Base-by-base conservation (phyloP, 2,329 filamentous ascomycete species). In the Thermothelomyces thermophilus region DNA sequence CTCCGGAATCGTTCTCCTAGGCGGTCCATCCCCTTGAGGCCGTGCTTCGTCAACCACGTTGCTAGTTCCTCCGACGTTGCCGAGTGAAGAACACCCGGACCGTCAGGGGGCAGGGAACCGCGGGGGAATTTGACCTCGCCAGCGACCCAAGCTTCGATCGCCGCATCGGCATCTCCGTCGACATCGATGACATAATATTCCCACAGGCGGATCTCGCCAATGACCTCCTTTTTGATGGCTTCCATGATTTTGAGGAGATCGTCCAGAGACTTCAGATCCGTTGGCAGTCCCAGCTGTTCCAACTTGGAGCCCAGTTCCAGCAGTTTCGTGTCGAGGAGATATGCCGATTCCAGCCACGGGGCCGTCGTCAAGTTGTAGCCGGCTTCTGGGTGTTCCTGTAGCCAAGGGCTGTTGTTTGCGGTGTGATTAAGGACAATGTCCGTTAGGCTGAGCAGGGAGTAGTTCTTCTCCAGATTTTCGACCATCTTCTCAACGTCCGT, bases 381-480 rank as follows among this genome's bases (percentile, higher is more conserved):
- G 39, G 90, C 86, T 60, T 98, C 93, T 0, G 94, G 93, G 63
- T 98, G 91, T 53, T 94, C 86, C 64, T 94, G 77, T 10, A 98
- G 77, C 93, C 93, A 98, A 61, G 85, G 80, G 68, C 87, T 94
- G 70, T 97, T 97, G 72, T 96, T 81, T 6, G 93, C 91, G 3
- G 93, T 98, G 70, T 98, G 93, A 64, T 98, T 98, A 74, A 93
- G 90, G 39, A 98, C 94, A 54, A 98, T 91, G 66, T 98, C 93
- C 1, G 91, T 96, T 71, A 98, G 70, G 54, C 87, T 89, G 50
- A 98, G 75, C 47, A 98, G 73, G 2, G 87, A 87, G 66, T 94
- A 83, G 46, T 95, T 83, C 45, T 83, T 76, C 68, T 96, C 87
- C 76, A 98, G 85, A 63, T 80, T 90, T 37, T 80, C 69, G 16